Base-by-base conservation (phyloP, 1,139 yeast species). In the Kodamaea ohmeri region DNA sequence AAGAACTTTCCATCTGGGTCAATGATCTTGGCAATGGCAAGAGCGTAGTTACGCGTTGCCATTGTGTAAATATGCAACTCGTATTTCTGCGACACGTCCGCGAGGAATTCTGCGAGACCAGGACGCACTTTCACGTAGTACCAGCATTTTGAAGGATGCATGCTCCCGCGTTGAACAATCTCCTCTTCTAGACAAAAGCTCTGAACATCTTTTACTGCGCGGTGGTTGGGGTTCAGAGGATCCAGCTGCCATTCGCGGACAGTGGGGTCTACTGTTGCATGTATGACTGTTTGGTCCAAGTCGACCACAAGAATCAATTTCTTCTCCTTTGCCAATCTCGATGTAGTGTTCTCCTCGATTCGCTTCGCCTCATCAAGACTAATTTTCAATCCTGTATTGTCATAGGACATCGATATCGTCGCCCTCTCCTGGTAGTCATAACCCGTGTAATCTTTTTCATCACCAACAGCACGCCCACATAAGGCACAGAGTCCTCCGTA, bases 1-100 rank as follows among this genome's bases (percentile, higher is more conserved):
- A 92, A 92, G 55, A 80, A 83, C 40, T 71, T 69, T 1, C 94
- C 95, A 15, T 77, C 80, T 0, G 98, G 98, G 53, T 92, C 99
- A 37, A 94, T 89, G 27, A 94, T 83, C 40, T 80, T 78, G 21
- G 97, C 95, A 46, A 94, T 86, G 14, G 92, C 86, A 37, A 80
- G 73, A 0, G 99, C 99, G 62, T 92, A 92, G 30, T 92, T 83
- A 46, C 96, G 70, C 3, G 98, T 94, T n/a, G 98, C 98, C 99
- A 92, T 92, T 6, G 99, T 92, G 60, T 92, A 92, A 31, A 92
- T 88, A 60, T 92, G 98, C 73, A 92, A 69, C 62, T 92, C 98
- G 57, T 85, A 92, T 38, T 76, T 63, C 34, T 80, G 62, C 4
- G 83, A 69, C 46, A 88, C 75, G 37, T 69, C 68, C 38, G 73